Evolutionary conservation across 2,329 filamentous ascomycete species (phyloP).

Genomic region (Neonectria coccinea): DNA sequence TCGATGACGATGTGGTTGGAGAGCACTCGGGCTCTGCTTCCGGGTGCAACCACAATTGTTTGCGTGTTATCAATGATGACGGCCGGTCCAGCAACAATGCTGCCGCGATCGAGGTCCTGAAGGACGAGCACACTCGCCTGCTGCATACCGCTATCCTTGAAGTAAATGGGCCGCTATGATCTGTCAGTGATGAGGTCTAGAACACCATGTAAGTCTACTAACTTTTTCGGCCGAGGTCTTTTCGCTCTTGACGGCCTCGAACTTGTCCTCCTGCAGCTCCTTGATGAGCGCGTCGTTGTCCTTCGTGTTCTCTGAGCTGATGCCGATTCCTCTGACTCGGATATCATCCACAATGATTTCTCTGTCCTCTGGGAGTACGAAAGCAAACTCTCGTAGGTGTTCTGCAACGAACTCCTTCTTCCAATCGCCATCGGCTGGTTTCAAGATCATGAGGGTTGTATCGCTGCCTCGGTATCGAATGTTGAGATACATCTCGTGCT

Average conservation of each 20-base stretch:
- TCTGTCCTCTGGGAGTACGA: slow-evolving; percentile 48
- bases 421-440: slow-evolving; percentile 50
- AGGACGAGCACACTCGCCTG: slow-evolving; percentile 21
- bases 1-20: slow-evolving; percentile 44
- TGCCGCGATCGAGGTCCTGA: slow-evolving; percentile 11
- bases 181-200: slow-evolving; percentile 4
- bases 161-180: slow-evolving; percentile 34
- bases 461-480: slow-evolving; percentile 61
- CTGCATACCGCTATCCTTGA: slow-evolving; percentile 9
- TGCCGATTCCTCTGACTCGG: slow-evolving; percentile 53
- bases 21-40: slow-evolving; percentile 44
- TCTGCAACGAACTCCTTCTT: slow-evolving; percentile 46
- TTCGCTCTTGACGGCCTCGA: slow-evolving; percentile 20
- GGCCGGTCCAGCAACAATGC: slow-evolving; percentile 45
- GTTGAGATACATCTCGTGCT: slow-evolving; percentile 55
- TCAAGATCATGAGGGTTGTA: slow-evolving; percentile 56
- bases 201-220: background rate
- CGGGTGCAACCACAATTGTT: slow-evolving; percentile 45
- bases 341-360: slow-evolving; percentile 56
- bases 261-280: slow-evolving; percentile 24
- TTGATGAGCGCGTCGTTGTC: slow-evolving; percentile 26
- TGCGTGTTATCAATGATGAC: slow-evolving; percentile 48
- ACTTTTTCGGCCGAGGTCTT: slow-evolving; percentile 13
- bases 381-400: slow-evolving; percentile 55
- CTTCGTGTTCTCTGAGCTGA: slow-evolving; percentile 22